phyloP scores from a whole-genome alignment of 139 green algal species.

The Trebouxia sp. region DNA sequence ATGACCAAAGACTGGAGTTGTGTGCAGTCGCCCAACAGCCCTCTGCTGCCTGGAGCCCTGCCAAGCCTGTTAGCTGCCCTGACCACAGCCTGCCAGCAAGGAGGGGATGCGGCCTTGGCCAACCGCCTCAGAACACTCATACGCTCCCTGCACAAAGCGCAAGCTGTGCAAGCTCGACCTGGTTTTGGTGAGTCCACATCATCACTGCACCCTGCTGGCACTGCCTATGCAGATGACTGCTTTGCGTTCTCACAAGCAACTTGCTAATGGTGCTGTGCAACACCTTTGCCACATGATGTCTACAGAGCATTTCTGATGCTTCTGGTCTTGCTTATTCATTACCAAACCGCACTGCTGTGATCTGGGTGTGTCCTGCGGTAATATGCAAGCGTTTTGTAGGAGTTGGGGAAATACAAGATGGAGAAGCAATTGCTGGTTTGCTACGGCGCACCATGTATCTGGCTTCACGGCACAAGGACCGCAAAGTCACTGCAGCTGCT shows the following conservation, averaged over 20 bases:
- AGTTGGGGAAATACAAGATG: not conserved
- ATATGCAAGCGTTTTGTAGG: not conserved
- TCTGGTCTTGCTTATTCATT: too few relatives aligned
- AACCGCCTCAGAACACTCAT: slow-evolving; percentile 56
- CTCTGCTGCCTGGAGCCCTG: slow-evolving; percentile 50
- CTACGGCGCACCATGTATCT: slow-evolving; percentile 57
- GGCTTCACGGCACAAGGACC: slow-evolving; percentile 49
- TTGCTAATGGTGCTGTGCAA: too few relatives aligned
- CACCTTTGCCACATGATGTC: too few relatives aligned
- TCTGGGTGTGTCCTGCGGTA: too few relatives aligned
- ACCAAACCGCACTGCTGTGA: too few relatives aligned
- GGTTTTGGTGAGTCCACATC: not conserved
- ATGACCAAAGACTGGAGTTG: too few relatives aligned
- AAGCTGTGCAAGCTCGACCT: slow-evolving; percentile 14
- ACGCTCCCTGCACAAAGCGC: slow-evolving; percentile 40
- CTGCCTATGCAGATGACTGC: too few relatives aligned
- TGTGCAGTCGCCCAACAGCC: slow-evolving; percentile 49
- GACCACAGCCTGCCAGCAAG: slow-evolving; percentile 31
- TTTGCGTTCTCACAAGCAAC: too few relatives aligned
- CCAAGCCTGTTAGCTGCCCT: slow-evolving; percentile 60
- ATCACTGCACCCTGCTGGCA: too few relatives aligned
- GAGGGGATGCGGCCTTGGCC: slow-evolving; percentile 43
- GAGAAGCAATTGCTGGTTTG: not conserved
- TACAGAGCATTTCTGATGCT: too few relatives aligned
- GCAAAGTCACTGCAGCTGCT: slow-evolving; percentile 30